Evolutionary conservation across 2,329 filamentous ascomycete species (phyloP).

Genomic region (Ophiostoma pallidulum): DNA sequence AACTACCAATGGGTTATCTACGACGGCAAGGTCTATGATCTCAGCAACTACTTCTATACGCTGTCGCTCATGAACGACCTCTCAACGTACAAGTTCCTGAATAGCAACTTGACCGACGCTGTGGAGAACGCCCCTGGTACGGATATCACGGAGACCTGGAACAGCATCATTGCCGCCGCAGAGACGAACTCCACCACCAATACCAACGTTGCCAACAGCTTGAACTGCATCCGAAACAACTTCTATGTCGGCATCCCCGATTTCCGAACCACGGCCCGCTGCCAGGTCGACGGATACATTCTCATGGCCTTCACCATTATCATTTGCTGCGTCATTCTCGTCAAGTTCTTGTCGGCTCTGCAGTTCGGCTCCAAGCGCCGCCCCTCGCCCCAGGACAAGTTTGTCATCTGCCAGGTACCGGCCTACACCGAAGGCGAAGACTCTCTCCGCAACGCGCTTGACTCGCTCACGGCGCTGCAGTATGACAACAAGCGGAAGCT

Average conservation of each 20-base stretch:
- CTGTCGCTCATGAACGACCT: slow-evolving; percentile 46
- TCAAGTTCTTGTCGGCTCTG: slow-evolving; percentile 88
- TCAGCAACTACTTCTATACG: slow-evolving; percentile 87
- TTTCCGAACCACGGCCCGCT: slow-evolving; percentile 67
- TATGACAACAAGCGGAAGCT: slow-evolving; percentile 99
- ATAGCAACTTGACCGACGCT: slow-evolving; percentile 54
- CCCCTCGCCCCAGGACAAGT: slow-evolving; percentile 89
- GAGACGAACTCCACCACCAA: slow-evolving; percentile 46
- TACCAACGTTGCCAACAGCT: slow-evolving; percentile 50
- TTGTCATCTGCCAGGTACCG: slow-evolving; percentile 96
- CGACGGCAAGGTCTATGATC: slow-evolving; percentile 68
- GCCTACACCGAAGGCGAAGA: slow-evolving; percentile 98
- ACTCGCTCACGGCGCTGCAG: slow-evolving; percentile 85
- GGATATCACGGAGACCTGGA: slow-evolving; percentile 63
- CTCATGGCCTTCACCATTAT: slow-evolving; percentile 80
- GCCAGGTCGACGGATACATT: slow-evolving; percentile 85
- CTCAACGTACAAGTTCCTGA: slow-evolving; percentile 60
- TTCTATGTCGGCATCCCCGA: slow-evolving; percentile 80
- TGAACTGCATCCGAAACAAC: slow-evolving; percentile 71
- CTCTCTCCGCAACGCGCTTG: slow-evolving; percentile 80
- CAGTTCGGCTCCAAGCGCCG: slow-evolving; percentile 88
- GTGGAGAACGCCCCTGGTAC: slow-evolving; percentile 68
- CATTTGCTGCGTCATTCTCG: slow-evolving; percentile 65
- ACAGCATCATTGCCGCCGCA: slow-evolving; percentile 39
- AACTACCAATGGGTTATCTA: slow-evolving; percentile 74